Evolutionary conservation across 768 basidiomycete species (phyloP).

Genomic region (Leucocoprinus birnbaumii): DNA sequence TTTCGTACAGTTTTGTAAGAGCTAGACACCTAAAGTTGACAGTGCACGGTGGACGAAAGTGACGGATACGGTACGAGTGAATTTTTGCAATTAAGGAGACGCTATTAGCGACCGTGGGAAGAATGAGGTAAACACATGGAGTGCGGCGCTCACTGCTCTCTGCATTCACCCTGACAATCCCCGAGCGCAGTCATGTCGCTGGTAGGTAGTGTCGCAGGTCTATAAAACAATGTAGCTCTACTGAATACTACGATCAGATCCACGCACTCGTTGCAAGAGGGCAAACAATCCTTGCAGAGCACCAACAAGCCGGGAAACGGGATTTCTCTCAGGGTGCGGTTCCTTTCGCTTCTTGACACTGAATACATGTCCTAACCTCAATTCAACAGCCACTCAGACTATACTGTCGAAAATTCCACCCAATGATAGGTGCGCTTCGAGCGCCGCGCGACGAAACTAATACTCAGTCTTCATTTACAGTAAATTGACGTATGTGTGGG

Average conservation of each 20-base stretch:
- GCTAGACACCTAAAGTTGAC: too few relatives aligned
- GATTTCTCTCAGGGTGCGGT: slow-evolving; percentile 85
- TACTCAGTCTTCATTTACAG: slow-evolving; percentile 29
- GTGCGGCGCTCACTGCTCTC: not conserved
- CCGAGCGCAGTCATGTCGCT: slow-evolving; percentile 24
- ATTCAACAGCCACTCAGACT: slow-evolving; percentile 66
- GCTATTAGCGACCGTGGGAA: slow-evolving; percentile 8
- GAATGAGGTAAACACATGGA: slow-evolving; percentile 4
- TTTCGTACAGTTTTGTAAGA: too few relatives aligned
- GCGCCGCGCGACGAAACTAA: not conserved
- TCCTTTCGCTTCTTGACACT: not conserved
- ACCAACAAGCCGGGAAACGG: slow-evolving; percentile 65
- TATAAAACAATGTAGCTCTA: not conserved
- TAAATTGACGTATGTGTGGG: slow-evolving; percentile 87
- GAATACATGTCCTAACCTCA: not conserved
- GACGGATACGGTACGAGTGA: too few relatives aligned
- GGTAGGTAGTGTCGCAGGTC: slow-evolving; percentile 18
- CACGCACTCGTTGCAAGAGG: slow-evolving; percentile 84
- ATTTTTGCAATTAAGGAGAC: too few relatives aligned
- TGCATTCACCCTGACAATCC: not conserved
- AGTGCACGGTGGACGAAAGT: too few relatives aligned
- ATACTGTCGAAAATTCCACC: slow-evolving; percentile 96
- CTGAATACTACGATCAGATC: slow-evolving; percentile 41
- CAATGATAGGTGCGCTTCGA: slow-evolving; percentile 53
- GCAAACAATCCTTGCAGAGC: slow-evolving; percentile 80